Evolutionary conservation across 2,329 filamentous ascomycete species (phyloP).

Genomic region (Pseudocercospora fuligena): DNA sequence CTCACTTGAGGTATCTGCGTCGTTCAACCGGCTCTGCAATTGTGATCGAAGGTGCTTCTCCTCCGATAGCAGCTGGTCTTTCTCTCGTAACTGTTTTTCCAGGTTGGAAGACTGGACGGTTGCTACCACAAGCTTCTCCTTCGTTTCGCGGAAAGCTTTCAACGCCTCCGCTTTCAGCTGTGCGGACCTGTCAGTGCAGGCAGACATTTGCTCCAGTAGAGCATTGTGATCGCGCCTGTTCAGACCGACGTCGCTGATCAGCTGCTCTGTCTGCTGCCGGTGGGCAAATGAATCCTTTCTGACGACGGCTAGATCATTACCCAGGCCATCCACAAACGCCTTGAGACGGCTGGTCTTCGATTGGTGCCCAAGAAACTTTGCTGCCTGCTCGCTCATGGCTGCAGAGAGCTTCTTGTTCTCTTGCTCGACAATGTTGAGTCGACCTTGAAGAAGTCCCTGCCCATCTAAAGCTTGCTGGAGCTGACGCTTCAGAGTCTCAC

Average conservation of each 20-base stretch:
- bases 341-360: conserved; percentile 28
- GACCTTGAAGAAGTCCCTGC: conserved; percentile 9
- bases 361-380: conserved; percentile 19
- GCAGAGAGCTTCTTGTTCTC: conserved; percentile 20
- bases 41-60: conserved; percentile 32
- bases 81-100: conserved; percentile 30
- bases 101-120: conserved; percentile 24
- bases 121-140: conserved; percentile 25
- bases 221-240: conserved; percentile 16
- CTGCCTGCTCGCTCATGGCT: conserved; percentile 21
- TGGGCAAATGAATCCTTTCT: conserved; percentile 22
- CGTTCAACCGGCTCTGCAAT: conserved; percentile 30
- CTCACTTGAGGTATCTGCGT: conserved; percentile 13
- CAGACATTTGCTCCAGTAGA: conserved; percentile 23
- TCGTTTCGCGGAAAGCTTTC: conserved; percentile 24
- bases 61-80: conserved; percentile 28
- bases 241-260: conserved; percentile 19
- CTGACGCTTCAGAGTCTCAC: conserved; percentile 1
- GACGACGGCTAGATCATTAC: conserved; percentile 30
- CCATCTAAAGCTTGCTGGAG: conserved; percentile 3
- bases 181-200: conserved; percentile 21
- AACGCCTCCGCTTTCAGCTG: conserved; percentile 27
- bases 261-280: conserved; percentile 18
- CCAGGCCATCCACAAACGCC: conserved; percentile 32
- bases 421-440: conserved; percentile 12